phyloP scores from a whole-genome alignment of 2,329 filamentous ascomycete genomes.

The Corinectria fuckeliana region DNA sequence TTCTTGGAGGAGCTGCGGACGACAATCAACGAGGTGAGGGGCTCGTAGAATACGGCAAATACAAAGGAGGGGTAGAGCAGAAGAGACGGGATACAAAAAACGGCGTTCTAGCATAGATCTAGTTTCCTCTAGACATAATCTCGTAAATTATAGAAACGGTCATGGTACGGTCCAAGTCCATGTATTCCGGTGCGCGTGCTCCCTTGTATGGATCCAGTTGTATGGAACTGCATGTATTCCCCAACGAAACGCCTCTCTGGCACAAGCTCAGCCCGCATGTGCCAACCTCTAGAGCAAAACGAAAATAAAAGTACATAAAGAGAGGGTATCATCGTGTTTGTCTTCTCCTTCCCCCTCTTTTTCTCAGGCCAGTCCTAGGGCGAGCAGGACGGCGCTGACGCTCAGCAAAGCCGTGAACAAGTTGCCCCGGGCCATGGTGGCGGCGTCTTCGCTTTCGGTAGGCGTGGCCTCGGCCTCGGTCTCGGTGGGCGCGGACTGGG shows the following conservation, averaged over 20 bases:
- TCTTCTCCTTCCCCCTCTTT: background rate
- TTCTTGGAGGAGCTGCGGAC: constrained; percentile 73
- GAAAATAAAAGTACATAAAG: constrained; percentile 20
- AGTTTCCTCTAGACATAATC: constrained; percentile 33
- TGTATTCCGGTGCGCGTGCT: constrained; percentile 18
- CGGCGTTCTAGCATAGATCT: constrained; percentile 33
- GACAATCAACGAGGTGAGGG: constrained; percentile 54
- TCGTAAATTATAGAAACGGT: constrained; percentile 35
- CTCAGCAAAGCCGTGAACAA: constrained; percentile 29
- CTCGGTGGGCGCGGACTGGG: constrained; percentile 6
- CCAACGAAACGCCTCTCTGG: constrained; percentile 23
- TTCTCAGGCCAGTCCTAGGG: constrained; percentile 26
- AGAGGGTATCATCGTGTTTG: constrained; percentile 3
- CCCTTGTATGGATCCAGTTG: constrained; percentile 5
- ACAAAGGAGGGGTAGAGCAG: constrained; percentile 1
- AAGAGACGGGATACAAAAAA: constrained; percentile 13
- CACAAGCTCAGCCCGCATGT: constrained; percentile 24
- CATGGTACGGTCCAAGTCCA: constrained; percentile 26
- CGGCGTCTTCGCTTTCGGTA: constrained; percentile 31
- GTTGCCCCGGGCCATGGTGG: constrained; percentile 20
- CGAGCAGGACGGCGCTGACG: constrained; percentile 28
- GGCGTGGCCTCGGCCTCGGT: constrained; percentile 18
- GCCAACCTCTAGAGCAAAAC: constrained; percentile 24
- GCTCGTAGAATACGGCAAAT: constrained; percentile 14
- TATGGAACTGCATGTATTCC: too few relatives aligned